phyloP scores from a whole-genome alignment of 2,329 filamentous ascomycete species.

The Aspergillus melleus region DNA sequence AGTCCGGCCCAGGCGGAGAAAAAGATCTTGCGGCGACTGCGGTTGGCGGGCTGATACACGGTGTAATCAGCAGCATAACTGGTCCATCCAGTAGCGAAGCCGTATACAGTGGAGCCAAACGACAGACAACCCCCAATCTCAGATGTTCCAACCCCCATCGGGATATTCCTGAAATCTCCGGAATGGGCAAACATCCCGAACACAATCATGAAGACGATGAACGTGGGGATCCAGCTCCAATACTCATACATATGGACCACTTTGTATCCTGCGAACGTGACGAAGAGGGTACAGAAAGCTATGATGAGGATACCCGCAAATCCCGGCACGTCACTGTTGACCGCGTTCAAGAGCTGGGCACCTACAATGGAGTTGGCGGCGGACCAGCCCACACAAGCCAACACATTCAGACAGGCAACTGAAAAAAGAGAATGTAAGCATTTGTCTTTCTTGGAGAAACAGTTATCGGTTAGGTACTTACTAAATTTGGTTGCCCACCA shows the following conservation, averaged over 20 bases:
- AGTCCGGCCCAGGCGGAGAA: conserved; percentile 68
- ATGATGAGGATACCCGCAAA: conserved; percentile 75
- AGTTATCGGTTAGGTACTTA: conserved; percentile 37
- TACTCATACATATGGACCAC: conserved; percentile 76
- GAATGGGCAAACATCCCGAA: conserved; percentile 68
- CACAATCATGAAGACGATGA: conserved; percentile 71
- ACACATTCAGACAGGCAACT: conserved; percentile 69
- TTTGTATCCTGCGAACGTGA: conserved; percentile 75
- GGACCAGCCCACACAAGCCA: conserved; percentile 74
- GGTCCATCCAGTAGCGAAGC: conserved; percentile 72
- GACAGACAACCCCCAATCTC: conserved; percentile 65
- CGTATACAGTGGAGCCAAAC: conserved; percentile 66
- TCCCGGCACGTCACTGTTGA: conserved; percentile 68
- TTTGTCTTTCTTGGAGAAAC: background rate
- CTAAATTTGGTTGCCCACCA: conserved; percentile 68
- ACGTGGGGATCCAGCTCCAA: conserved; percentile 71
- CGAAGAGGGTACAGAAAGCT: conserved; percentile 63
- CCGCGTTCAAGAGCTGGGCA: conserved; percentile 72
- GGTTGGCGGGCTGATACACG: conserved; percentile 69
- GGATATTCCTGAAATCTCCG: conserved; percentile 62
- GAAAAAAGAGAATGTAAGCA: background rate
- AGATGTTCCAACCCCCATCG: conserved; percentile 58
- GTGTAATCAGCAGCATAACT: conserved; percentile 76
- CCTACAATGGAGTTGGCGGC: conserved; percentile 78
- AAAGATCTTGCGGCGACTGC: conserved; percentile 64